Conservation (phyloP, 2,329 filamentous ascomycete species). For the Paecilomyces variotii region DNA sequence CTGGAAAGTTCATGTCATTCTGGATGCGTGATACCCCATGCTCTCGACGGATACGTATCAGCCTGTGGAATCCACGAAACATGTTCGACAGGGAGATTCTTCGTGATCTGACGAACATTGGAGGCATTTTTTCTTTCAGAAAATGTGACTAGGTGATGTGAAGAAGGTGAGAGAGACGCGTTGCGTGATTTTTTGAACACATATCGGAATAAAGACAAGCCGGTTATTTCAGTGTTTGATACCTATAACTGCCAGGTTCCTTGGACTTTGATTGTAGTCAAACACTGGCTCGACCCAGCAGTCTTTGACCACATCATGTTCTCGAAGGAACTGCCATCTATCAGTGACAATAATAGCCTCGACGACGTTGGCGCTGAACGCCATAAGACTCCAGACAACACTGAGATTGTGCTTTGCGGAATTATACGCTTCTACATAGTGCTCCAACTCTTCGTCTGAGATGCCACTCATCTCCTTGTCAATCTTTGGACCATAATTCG, state of each 20-base stretch:
- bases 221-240: conserved; percentile 54
- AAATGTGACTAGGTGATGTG: neutral
- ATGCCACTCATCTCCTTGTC: conserved; percentile 57
- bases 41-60: neutral
- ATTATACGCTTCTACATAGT: conserved; percentile 59
- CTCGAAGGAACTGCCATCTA: conserved; percentile 76
- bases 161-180: neutral
- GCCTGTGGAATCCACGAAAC: neutral
- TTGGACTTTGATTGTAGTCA: conserved; percentile 74
- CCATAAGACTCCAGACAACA: conserved; percentile 90
- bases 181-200: neutral
- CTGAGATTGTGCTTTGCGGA: conserved; percentile 71
- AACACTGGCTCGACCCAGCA: conserved; percentile 94
- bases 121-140: neutral
- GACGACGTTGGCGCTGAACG: conserved; percentile 80
- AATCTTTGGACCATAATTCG: conserved; percentile 54
- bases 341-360: conserved; percentile 88
- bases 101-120: neutral
- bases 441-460: conserved; percentile 65
- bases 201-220: neutral
- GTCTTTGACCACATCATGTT: conserved; percentile 65
- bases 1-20: neutral
- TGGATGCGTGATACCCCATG: neutral
- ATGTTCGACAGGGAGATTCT: neutral
- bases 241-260: conserved; percentile 89